Conservation (phyloP, 2,329 filamentous ascomycete genomes). For the Nothophoma quercina region DNA sequence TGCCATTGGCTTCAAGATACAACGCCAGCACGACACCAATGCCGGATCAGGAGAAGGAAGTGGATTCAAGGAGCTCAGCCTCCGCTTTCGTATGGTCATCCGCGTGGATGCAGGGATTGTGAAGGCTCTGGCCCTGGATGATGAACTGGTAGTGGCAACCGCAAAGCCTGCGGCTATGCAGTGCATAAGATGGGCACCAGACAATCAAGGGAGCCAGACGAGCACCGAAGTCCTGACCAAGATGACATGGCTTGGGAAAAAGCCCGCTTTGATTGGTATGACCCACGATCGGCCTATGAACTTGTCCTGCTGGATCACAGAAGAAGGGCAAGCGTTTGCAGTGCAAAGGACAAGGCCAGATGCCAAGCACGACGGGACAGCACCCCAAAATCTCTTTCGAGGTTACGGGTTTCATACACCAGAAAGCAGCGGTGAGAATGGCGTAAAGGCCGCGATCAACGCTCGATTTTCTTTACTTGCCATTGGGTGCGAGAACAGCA, state of each 20-base stretch:
- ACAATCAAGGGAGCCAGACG: slow-evolving; percentile 81
- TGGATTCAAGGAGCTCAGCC: slow-evolving; percentile 83
- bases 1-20: slow-evolving; percentile 48
- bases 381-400: slow-evolving; percentile 75
- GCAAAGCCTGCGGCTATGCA: slow-evolving; percentile 92
- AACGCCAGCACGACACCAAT: slow-evolving; percentile 48
- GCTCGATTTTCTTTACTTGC: slow-evolving; percentile 94
- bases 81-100: slow-evolving; percentile 96
- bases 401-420: slow-evolving; percentile 91
- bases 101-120: slow-evolving; percentile 96
- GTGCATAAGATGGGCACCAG: slow-evolving; percentile 93
- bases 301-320: slow-evolving; percentile 89
- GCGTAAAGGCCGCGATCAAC: slow-evolving; percentile 83
- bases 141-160: slow-evolving; percentile 91
- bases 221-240: slow-evolving; percentile 88
- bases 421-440: slow-evolving; percentile 64
- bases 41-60: slow-evolving; percentile 79
- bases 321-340: slow-evolving; percentile 86
- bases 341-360: slow-evolving; percentile 71
- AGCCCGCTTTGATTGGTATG: slow-evolving; percentile 80
- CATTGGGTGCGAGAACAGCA: slow-evolving; percentile 80
- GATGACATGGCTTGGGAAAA: slow-evolving; percentile 86
- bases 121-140: slow-evolving; percentile 85
- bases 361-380: slow-evolving; percentile 51
- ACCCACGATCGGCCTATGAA: slow-evolving; percentile 97